Evolutionary conservation across 768 basidiomycete species (phyloP), one percentile per base, ranked within the genome.

Genomic region (Aureoboletus auriporus): DNA sequence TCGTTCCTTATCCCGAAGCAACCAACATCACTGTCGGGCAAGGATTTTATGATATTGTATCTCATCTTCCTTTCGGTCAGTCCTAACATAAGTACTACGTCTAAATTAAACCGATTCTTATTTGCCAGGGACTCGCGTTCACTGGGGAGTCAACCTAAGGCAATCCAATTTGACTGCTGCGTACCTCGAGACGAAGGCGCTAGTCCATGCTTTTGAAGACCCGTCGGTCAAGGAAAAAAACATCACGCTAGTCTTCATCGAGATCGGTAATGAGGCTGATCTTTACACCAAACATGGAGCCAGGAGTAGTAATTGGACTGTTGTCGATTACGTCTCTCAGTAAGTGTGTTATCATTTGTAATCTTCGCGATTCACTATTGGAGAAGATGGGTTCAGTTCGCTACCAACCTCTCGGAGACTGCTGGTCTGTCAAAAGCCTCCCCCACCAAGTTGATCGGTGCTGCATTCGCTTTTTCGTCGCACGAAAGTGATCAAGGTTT

Each of bases 91-190:
- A 40, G n/a, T 28, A 27, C 17, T 33, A 38, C 44, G 8, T 13
- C 16, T 28, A 16, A 34, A 36, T 41, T 34, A 6, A n/a, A 17
- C 36, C 34, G 14, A 28, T 10, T 8, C 31, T 7, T n/a, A 16
- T n/a, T 31, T 23, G 13, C 44, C 53, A 82, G 82, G 76, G 23
- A 83, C 82, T 9, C 76, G 74, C 42, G 79, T 86, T 53, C 78
- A 71, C 12, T 86, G 82, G 82, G 84, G 83, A 12, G 68, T 86
- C 40, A 86, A 87, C 62, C 65, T 86, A n/a, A 82, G 81, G 6
- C 60, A 66, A 47, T 62, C 70, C 39, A 81, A 80, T 53, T 27
- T 80, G 44, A 80, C 77, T 50, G 71, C 76, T 6, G 72, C 69
- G 0, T 73, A 72, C 49, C 67, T 78, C 8, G 74, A 72, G 52